Conservation (phyloP, 2,329 filamentous ascomycete species). For the Claviceps capensis region DNA sequence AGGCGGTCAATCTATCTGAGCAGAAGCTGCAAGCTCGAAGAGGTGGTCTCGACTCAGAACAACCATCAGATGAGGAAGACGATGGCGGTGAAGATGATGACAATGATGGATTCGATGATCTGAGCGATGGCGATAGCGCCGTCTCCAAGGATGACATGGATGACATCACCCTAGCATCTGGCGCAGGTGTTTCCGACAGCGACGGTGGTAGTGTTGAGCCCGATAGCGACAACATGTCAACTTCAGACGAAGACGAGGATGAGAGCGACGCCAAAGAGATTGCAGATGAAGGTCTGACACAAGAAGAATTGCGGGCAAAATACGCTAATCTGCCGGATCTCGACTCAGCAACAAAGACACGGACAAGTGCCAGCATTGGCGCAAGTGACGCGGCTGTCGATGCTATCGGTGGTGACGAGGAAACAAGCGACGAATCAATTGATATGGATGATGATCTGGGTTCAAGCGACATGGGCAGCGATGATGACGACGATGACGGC, state of each 20-base stretch:
- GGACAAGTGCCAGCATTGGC: slow-evolving; percentile 9
- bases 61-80: slow-evolving; percentile 26
- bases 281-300: slow-evolving; percentile 52
- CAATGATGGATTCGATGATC: slow-evolving; percentile 28
- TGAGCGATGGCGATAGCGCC: slow-evolving; percentile 30
- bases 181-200: slow-evolving; percentile 15
- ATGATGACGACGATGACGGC: slow-evolving; percentile 22
- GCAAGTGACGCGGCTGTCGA: slow-evolving; percentile 14
- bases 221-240: slow-evolving; percentile 41
- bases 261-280: slow-evolving; percentile 38
- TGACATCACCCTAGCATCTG: slow-evolving; percentile 20
- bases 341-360: slow-evolving; percentile 12
- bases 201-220: slow-evolving; percentile 29
- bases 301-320: slow-evolving; percentile 55
- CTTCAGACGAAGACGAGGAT: slow-evolving; percentile 48
- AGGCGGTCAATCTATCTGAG: slow-evolving; percentile 59
- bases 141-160: slow-evolving; percentile 21
- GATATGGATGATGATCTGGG: slow-evolving; percentile 56
- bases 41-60: slow-evolving; percentile 39
- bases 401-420: slow-evolving; percentile 21
- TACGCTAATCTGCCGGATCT: slow-evolving; percentile 50
- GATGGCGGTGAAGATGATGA: slow-evolving; percentile 28
- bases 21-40: slow-evolving; percentile 52
- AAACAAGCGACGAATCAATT: slow-evolving; percentile 50
- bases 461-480: slow-evolving; percentile 36